phyloP scores from a whole-genome alignment of 331 rosid genomes.

The Stylosanthes scabra region DNA sequence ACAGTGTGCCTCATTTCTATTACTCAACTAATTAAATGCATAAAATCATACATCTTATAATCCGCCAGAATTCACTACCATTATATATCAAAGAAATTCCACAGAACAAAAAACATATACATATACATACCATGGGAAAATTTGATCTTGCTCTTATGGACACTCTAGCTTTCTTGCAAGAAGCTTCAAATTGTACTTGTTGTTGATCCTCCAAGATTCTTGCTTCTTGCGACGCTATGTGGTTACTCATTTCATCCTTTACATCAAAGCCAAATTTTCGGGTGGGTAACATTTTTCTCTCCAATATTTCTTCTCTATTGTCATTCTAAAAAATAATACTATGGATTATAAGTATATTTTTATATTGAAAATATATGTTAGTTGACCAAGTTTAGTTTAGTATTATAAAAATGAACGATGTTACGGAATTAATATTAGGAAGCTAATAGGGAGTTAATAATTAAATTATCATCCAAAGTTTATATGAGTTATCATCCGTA shows the following conservation, averaged over 20 bases:
- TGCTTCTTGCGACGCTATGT: conserved; percentile 13
- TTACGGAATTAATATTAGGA: no score
- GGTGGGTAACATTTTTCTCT: conserved; percentile 17
- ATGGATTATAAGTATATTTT: conserved; percentile 2
- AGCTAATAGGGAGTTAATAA: no score
- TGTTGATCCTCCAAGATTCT: conserved; percentile 26
- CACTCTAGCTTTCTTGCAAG: conserved; percentile 48
- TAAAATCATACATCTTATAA: neutral
- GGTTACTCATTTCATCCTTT: conserved; percentile 15
- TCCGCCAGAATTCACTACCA: neutral
- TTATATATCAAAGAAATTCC: neutral
- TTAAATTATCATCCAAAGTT: no score
- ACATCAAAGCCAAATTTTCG: conserved; percentile 22
- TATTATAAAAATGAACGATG: no score
- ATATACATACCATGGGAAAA: conserved; percentile 40
- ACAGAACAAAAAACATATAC: no score
- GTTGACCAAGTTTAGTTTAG: conserved; percentile 7
- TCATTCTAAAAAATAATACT: conserved; percentile 31
- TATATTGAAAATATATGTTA: neutral
- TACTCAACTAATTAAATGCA: conserved; percentile 3
- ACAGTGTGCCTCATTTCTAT: neutral
- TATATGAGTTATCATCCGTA: no score
- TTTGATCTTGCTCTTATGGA: conserved; percentile 52
- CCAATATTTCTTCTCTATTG: conserved; percentile 17
- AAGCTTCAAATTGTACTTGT: neutral